A percentile compares a stretch with the other conserved stretches of the same genome.
Conservation (phyloP, 345 rosid genomes). For the Linum trigynum region DNA sequence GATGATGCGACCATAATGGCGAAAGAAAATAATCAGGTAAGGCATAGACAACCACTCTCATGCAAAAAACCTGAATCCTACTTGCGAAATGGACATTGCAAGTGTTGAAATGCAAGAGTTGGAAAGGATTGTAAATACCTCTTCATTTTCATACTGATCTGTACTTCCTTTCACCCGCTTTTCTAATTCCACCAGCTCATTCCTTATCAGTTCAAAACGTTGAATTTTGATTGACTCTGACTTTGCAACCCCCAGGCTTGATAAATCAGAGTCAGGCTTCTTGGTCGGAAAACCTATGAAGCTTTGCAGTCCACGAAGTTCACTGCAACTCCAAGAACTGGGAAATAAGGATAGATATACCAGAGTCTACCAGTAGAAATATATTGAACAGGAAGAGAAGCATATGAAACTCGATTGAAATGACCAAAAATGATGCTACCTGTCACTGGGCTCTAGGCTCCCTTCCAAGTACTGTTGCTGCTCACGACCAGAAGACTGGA, state of each 20-base stretch:
- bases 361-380: slow-evolving; percentile 6
- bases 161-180: slow-evolving; percentile 73
- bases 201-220: slow-evolving; percentile 73
- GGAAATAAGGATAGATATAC: slow-evolving; percentile 1
- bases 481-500: slow-evolving; percentile 34
- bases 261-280: slow-evolving; percentile 30
- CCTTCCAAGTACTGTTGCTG: slow-evolving; percentile 37
- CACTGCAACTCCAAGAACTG: slow-evolving; percentile 24
- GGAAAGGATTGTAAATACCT: slow-evolving; percentile 30
- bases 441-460: slow-evolving; percentile 37
- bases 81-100: not conserved
- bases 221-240: slow-evolving; percentile 56
- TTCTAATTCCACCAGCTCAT: slow-evolving; percentile 88
- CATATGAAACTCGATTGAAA: slow-evolving; percentile 5
- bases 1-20: slow-evolving; percentile 6
- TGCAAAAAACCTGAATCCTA: not conserved
- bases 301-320: slow-evolving; percentile 56
- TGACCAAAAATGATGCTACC: slow-evolving; percentile 20
- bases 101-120: not conserved
- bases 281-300: slow-evolving; percentile 32
- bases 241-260: slow-evolving; percentile 25
- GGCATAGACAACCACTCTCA: not conserved
- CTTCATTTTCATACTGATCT: slow-evolving; percentile 51
- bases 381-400: slow-evolving; percentile 9
- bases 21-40: not conserved